phyloP scores from a whole-genome alignment of 495 filamentous ascomycete genomes.

The Acidiella bohemica region DNA sequence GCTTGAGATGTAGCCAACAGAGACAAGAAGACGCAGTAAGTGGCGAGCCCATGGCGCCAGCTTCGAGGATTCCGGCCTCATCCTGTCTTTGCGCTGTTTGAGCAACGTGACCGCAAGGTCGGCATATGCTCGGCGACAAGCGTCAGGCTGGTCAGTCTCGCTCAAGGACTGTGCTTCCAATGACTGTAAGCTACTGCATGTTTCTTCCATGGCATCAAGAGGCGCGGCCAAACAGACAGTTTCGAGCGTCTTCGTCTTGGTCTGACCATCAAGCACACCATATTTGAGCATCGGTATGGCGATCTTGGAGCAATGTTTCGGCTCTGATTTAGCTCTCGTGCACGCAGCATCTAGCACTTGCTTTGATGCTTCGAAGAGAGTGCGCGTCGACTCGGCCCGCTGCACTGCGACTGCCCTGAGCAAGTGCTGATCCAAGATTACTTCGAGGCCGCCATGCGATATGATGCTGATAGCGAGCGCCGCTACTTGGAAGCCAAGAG shows the following conservation, averaged over 20 bases:
- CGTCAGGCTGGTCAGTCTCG: too few relatives aligned
- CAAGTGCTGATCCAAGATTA: constrained; percentile 68
- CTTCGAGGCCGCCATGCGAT: constrained; percentile 34
- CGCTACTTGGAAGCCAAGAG: constrained; percentile 79
- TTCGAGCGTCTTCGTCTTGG: constrained; percentile 79
- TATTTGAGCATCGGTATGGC: constrained; percentile 52
- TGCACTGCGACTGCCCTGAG: constrained; percentile 80
- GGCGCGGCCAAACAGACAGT: too few relatives aligned
- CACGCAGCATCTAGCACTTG: constrained; percentile 54
- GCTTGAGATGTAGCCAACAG: too few relatives aligned
- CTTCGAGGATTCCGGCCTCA: too few relatives aligned
- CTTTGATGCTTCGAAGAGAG: constrained; percentile 66
- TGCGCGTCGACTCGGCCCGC: constrained; percentile 66
- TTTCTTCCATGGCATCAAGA: too few relatives aligned
- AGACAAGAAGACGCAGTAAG: too few relatives aligned
- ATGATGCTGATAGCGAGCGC: constrained; percentile 49
- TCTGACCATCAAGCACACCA: constrained; percentile 69
- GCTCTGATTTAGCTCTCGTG: constrained; percentile 47
- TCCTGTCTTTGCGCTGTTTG: too few relatives aligned
- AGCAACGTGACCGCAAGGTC: too few relatives aligned
- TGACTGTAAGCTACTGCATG: too few relatives aligned
- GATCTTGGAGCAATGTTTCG: constrained; percentile 44
- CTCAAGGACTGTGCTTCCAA: too few relatives aligned
- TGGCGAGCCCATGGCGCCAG: too few relatives aligned
- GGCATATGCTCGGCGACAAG: too few relatives aligned